Evolutionary conservation across 2,329 filamentous ascomycete genomes (phyloP).

Genomic region (Hypoxylon sp.): DNA sequence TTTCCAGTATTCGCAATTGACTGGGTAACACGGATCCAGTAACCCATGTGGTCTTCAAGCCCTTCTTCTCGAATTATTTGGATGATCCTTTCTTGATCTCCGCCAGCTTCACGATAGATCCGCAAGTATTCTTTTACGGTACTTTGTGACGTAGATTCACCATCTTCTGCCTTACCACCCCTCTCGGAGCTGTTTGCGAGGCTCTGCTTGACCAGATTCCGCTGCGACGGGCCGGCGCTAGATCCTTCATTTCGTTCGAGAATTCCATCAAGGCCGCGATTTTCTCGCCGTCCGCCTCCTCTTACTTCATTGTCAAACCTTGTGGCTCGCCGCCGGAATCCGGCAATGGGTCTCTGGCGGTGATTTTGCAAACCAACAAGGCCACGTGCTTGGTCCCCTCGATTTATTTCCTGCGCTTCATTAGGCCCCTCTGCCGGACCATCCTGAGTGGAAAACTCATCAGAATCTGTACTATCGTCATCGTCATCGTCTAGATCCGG

Average conservation of each 20-base stretch:
- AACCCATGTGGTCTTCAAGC: conserved; percentile 68
- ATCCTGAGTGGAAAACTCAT: conserved; percentile 24
- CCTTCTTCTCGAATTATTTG: conserved; percentile 72
- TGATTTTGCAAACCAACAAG: conserved; percentile 36
- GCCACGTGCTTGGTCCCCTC: conserved; percentile 30
- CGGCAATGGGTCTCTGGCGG: conserved; percentile 47
- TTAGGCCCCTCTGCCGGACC: conserved; percentile 21
- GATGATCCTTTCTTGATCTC: conserved; percentile 69
- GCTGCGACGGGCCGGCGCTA: not conserved
- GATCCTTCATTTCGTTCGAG: conserved; percentile 2
- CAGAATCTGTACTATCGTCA: conserved; percentile 39
- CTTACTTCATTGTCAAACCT: conserved; percentile 40
- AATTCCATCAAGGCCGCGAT: conserved; percentile 25
- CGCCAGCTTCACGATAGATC: conserved; percentile 70
- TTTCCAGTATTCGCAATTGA: conserved; percentile 44
- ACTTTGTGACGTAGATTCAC: conserved; percentile 28
- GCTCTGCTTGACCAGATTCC: conserved; percentile 1
- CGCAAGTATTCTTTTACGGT: conserved; percentile 62
- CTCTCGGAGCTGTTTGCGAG: conserved; percentile 8
- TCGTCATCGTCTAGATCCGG: conserved; percentile 29
- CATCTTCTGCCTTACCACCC: not conserved
- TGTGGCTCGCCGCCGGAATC: conserved; percentile 46
- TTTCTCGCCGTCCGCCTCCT: conserved; percentile 8
- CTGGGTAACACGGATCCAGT: conserved; percentile 69
- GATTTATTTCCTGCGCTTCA: conserved; percentile 32